A percentile compares a stretch with the other conserved stretches of the same genome.
phyloP scores from a whole-genome alignment of 2,329 filamentous ascomycete genomes.

The Biscogniauxia mediterranea region DNA sequence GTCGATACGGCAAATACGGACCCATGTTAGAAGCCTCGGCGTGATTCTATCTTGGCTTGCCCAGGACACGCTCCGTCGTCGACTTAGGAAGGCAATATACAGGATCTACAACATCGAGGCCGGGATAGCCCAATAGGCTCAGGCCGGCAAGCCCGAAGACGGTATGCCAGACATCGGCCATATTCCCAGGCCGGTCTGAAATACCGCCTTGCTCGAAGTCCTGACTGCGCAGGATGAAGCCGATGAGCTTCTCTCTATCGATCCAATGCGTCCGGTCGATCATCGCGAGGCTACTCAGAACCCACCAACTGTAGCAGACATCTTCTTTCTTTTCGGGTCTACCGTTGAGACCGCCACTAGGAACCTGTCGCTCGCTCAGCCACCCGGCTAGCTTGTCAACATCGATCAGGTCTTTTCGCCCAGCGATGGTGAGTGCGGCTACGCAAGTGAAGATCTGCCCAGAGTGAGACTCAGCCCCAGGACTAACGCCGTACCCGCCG shows the following conservation, averaged over 20 bases:
- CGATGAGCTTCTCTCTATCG: conserved; percentile 72
- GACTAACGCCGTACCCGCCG: conserved; percentile 85
- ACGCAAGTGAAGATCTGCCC: conserved; percentile 96
- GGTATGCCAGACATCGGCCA: conserved; percentile 98
- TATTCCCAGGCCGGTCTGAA: conserved; percentile 85
- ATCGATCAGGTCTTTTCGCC: conserved; percentile 77
- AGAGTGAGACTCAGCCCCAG: conserved; percentile 90
- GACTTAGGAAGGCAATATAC: conserved; percentile 80
- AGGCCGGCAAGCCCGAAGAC: conserved; percentile 85
- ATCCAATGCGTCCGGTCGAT: conserved; percentile 90
- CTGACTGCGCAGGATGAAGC: conserved; percentile 86
- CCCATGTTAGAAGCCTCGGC: background rate
- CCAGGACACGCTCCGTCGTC: conserved; percentile 59
- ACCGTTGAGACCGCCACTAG: conserved; percentile 86
- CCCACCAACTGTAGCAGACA: conserved; percentile 99
- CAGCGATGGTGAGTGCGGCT: conserved; percentile 80
- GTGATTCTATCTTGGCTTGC: conserved; percentile 34
- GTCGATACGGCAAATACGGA: conserved; percentile 1
- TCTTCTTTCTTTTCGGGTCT: conserved; percentile 94
- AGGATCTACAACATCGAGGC: conserved; percentile 78
- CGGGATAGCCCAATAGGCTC: conserved; percentile 76
- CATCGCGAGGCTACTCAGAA: conserved; percentile 86
- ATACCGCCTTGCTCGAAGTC: conserved; percentile 82
- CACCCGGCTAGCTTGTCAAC: conserved; percentile 80
- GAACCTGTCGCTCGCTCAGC: conserved; percentile 89